These are phyloP conservation scores for Clarkia xantiana DNA, from an alignment of 345 rosid species.

Conservation along the genomic window DNA sequence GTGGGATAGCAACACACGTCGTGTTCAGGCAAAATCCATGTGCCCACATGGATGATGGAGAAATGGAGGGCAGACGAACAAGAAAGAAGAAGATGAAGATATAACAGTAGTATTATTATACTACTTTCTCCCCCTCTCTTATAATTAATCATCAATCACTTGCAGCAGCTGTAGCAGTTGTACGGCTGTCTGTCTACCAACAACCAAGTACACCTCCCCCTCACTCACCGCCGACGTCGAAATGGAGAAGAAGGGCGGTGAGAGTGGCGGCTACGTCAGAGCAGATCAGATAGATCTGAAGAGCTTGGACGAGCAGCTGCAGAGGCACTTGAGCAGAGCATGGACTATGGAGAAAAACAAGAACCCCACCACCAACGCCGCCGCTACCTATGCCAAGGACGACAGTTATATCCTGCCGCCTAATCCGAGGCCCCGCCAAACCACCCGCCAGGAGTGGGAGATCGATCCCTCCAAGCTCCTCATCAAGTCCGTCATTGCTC, in stretches of 20 bases:
- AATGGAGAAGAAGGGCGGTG: constrained; percentile 47
- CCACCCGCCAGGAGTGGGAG: constrained; percentile 79
- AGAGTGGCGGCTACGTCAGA: constrained; percentile 56
- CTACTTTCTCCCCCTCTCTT: background rate
- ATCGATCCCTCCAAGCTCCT: constrained; percentile 90
- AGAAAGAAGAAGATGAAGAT: background rate
- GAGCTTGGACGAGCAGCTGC: constrained; percentile 86
- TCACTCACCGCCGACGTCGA: background rate
- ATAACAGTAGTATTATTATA: background rate
- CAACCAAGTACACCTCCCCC: too few relatives aligned
- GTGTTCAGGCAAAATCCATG: constrained; percentile 40
- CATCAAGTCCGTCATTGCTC: constrained; percentile 66
- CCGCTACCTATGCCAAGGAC: constrained; percentile 16
- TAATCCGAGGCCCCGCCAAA: background rate
- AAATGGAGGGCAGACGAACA: constrained; percentile 1
- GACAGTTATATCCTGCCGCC: constrained; percentile 2
- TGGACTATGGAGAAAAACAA: constrained; percentile 79
- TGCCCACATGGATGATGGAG: constrained; percentile 40
- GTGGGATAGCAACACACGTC: constrained; percentile 43
- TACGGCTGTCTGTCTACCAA: too few relatives aligned
- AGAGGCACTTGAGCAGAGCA: constrained; percentile 74
- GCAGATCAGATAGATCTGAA: constrained; percentile 97
- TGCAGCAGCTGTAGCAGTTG: too few relatives aligned
- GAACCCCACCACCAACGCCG: constrained; percentile 11
- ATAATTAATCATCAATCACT: too few relatives aligned